Percentiles rank a stretch among this genome's conserved stretches.
These are phyloP conservation scores for Manihot esculenta DNA, from an alignment of 441 rosid species.

Conservation along the genomic window DNA sequence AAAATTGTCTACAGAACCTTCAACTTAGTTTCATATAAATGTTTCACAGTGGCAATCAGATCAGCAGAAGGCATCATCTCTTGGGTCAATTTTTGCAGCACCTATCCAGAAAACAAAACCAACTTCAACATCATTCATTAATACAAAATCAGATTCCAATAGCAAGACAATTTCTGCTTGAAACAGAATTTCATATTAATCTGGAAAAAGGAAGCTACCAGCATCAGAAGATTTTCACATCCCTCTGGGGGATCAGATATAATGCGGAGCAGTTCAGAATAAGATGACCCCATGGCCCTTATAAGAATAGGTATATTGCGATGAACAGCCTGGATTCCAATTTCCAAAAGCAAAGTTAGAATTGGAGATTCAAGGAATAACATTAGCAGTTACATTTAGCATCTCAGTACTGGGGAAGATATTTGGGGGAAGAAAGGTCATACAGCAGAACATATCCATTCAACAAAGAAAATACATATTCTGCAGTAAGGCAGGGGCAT, in stretches of 20 bases:
- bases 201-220: conserved; percentile 45
- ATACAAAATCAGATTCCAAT: conserved; percentile 16
- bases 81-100: conserved; percentile 92
- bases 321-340: conserved; percentile 74
- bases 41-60: conserved; percentile 92
- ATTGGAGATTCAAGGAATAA: background rate
- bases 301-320: conserved; percentile 87
- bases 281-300: conserved; percentile 86
- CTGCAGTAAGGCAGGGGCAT: background rate
- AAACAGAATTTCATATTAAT: conserved; percentile 19
- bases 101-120: conserved; percentile 48
- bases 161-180: conserved; percentile 15
- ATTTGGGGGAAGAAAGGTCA: background rate
- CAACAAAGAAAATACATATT: background rate
- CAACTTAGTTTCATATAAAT: conserved; percentile 89
- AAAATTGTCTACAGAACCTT: conserved; percentile 50
- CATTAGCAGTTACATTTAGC: background rate
- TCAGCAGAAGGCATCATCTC: conserved; percentile 75
- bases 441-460: background rate
- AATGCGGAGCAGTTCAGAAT: conserved; percentile 68
- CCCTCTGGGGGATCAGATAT: conserved; percentile 98
- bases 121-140: conserved; percentile 31
- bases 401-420: background rate
- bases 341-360: conserved; percentile 11
- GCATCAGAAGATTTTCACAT: conserved; percentile 92